Percentiles rank a stretch among this genome's conserved stretches.
These are phyloP conservation scores for Botryotinia globosa DNA, from an alignment of 2,329 filamentous ascomycete genomes.

Conservation along the genomic window DNA sequence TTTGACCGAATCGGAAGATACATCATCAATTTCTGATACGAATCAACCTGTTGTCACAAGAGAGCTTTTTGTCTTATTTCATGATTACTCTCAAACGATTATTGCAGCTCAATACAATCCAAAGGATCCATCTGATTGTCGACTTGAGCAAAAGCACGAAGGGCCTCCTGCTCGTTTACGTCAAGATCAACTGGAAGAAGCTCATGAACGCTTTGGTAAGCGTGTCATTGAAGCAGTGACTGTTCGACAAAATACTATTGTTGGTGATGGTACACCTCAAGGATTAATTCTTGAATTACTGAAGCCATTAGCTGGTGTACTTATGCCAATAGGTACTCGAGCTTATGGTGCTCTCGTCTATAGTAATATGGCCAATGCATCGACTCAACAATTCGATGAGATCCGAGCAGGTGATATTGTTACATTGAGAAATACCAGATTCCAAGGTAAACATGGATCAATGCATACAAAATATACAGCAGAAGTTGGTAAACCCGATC, in stretches of 20 bases:
- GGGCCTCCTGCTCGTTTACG: conserved; percentile 75
- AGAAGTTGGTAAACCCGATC: conserved; percentile 82
- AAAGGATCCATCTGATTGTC: conserved; percentile 67
- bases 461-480: conserved; percentile 92
- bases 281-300: conserved; percentile 78
- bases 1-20: conserved; percentile 77
- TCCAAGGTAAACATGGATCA: conserved; percentile 90
- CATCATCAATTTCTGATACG: conserved; percentile 64
- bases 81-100: conserved; percentile 94
- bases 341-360: conserved; percentile 92
- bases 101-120: conserved; percentile 78
- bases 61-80: conserved; percentile 82
- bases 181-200: conserved; percentile 89
- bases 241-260: conserved; percentile 71
- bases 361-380: conserved; percentile 90
- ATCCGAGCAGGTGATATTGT: conserved; percentile 92
- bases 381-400: conserved; percentile 84
- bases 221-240: conserved; percentile 69
- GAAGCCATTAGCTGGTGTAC: conserved; percentile 66
- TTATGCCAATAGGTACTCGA: conserved; percentile 81
- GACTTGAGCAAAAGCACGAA: conserved; percentile 83
- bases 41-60: conserved; percentile 72
- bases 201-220: conserved; percentile 78
- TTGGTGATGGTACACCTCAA: conserved; percentile 81
- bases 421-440: conserved; percentile 85